These are phyloP conservation scores for Podila horticola DNA, from an alignment of 192 early-diverging fungal species.

Conservation along the genomic window DNA sequence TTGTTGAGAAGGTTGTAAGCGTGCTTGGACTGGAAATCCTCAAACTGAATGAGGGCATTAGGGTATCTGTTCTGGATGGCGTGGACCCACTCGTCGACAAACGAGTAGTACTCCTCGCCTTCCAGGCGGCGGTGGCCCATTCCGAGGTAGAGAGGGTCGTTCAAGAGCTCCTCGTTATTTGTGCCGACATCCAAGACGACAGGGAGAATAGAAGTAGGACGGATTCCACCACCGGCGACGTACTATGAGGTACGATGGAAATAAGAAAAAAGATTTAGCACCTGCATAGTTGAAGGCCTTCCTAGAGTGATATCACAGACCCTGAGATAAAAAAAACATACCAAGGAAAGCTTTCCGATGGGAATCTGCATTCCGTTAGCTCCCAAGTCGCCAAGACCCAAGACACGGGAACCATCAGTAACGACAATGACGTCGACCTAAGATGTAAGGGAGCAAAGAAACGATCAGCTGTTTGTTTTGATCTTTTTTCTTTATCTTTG, in stretches of 20 bases:
- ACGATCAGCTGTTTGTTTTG: no score
- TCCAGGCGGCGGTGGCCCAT: slow-evolving; percentile 72
- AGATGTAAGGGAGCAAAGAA: not conserved
- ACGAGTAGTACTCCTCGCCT: slow-evolving; percentile 64
- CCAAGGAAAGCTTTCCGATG: slow-evolving; percentile 84
- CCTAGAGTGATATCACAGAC: not conserved
- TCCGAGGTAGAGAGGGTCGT: slow-evolving; percentile 93
- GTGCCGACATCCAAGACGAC: slow-evolving; percentile 94
- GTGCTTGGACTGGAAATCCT: slow-evolving; percentile 78
- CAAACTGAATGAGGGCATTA: slow-evolving; percentile 91
- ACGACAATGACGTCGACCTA: slow-evolving; percentile 73
- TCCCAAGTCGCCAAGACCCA: slow-evolving; percentile 95
- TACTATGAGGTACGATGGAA: slow-evolving; percentile 69
- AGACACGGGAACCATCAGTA: slow-evolving; percentile 94
- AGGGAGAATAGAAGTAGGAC: slow-evolving; percentile 87
- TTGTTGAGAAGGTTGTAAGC: slow-evolving; percentile 87
- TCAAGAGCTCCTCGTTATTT: slow-evolving; percentile 80
- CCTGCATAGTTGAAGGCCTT: not conserved
- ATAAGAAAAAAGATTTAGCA: not conserved
- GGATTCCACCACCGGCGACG: slow-evolving; percentile 86
- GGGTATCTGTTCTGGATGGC: slow-evolving; percentile 64
- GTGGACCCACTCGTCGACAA: slow-evolving; percentile 65
- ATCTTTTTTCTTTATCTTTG: no score
- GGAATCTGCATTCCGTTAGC: slow-evolving; percentile 97
- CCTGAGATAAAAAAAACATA: slow-evolving; percentile 7